Evolutionary conservation across 352 stramenopile genomes (phyloP), one percentile per base, ranked within the genome.

Genomic region (Phytophthora europaea): DNA sequence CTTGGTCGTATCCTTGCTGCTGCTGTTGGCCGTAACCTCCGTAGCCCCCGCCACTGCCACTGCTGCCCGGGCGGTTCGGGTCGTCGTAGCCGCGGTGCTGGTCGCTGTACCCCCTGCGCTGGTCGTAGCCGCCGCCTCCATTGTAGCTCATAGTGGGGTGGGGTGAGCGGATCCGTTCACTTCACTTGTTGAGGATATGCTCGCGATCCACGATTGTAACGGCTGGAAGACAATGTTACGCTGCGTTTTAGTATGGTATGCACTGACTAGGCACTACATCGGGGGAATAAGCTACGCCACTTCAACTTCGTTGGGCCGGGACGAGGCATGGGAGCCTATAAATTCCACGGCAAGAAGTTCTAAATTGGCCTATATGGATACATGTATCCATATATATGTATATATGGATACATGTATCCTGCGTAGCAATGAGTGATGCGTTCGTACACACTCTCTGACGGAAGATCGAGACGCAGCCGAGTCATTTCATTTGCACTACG

Each of bases 101-200:
- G 50, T 65, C 36, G 55, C 47, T 26, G 55, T 75, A 70, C 6
- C 61, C 43, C 23, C 69, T 50, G n/a, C 62, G 69, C 8, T 68
- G 48, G 67, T 69, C 53, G 65, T 50, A 43, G 40, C 40, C 40
- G 20, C 63, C 58, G 12, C 66, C 65, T 16, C 71, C 62, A 50
- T 26, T 70, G 61, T 71, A 71, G 33, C 67, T 75, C 67, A 75
- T 75, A 38, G 12, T n/a, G 16, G 10, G n/a, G n/a, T n/a, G n/a
- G n/a, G n/a, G n/a, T 31, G 54, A 6, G 40, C 40, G 12, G 40
- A 48, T 48, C 40, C 40, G 34, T 43, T 10, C 36, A 22, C 43
- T 50, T 50, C 33, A 18, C 9, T 58, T 58, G 52, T 26, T n/a
- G 15, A 13, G 13, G 16, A 13, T 12, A 13, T 12, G 55, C 34